Base-by-base conservation (phyloP, 2,329 filamentous ascomycete genomes). In the Microcyclospora pomicola region DNA sequence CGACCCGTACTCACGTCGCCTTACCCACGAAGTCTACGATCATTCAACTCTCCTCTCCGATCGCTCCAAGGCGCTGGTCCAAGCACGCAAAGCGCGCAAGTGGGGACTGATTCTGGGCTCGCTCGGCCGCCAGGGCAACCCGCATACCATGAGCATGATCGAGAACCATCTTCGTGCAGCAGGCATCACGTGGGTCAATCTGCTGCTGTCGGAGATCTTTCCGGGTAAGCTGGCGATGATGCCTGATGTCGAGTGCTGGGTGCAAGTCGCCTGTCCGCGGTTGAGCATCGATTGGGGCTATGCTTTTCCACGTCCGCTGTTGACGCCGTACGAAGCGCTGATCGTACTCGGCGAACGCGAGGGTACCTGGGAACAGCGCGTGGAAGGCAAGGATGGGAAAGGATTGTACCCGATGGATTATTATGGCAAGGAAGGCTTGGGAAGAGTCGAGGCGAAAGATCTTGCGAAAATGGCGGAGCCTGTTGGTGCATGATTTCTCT, bases 261-360 rank as follows among this genome's bases (percentile, higher is more conserved):
- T 98, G 30, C 91, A 98, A 62, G 86, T 98, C 36, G 91, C 91
- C 5, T 98, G 91, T 62, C 91, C 91, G n/a, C 68, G 91, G 35
- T 57, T 98, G 57, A 96, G 88, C 59, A 98, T 98, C 49, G 91
- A 98, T 63, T 98, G 91, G 91, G 91, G 91, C 0, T 96, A 96
- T 64, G 91, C 91, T 1, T 98, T 98, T 56, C 75, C 85, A 1
- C 66, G 83, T 34, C 91, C 91, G 34, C 59, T 98, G 41, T 61
- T 98, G 55, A 96, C 88, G 37, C 88, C 91, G 2, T 95, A 98
- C 51, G 91, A 98, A 64, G 91, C 91, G 6, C 71, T 96, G 42
- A 79, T 98, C 27, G 83, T 85, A n/a, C 63, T 98, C 34, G 86
- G 82, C 2, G 77, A 77, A 44, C 75, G 72, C 46, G 73, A 91